phyloP scores from a whole-genome alignment of 225 moss, liverwort and hornwort genomes.

The Bryum argenteum region DNA sequence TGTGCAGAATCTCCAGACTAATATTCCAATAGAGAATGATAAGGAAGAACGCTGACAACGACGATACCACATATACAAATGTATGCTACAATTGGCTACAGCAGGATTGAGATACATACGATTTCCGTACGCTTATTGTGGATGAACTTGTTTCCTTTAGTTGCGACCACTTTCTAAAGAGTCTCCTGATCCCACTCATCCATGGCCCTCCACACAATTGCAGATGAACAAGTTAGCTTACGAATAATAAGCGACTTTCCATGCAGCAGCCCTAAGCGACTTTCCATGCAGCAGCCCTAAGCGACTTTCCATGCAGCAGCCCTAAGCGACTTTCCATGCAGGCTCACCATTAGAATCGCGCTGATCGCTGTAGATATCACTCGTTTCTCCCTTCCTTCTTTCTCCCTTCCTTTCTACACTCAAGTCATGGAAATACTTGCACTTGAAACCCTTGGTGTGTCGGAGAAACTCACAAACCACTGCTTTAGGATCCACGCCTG shows the following conservation, averaged over 20 bases:
- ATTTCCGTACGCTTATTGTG: slow-evolving; percentile 96
- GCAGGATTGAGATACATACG: slow-evolving; percentile 40
- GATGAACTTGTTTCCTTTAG: slow-evolving; percentile 73
- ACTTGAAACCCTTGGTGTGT: slow-evolving; percentile 95
- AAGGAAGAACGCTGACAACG: too few species aligned
- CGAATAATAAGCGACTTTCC: too few species aligned
- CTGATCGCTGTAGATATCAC: slow-evolving; percentile 98
- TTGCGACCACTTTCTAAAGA: slow-evolving; percentile 85
- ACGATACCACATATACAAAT: not conserved
- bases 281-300: not conserved
- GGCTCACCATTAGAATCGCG: slow-evolving; percentile 62
- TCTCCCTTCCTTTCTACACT: slow-evolving; percentile 98
- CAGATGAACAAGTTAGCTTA: slow-evolving; percentile 20
- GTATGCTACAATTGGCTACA: not conserved
- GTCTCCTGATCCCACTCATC: slow-evolving; percentile 99
- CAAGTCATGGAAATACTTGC: slow-evolving; percentile 96
- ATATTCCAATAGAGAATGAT: too few species aligned
- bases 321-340: too few species aligned
- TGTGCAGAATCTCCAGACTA: not conserved
- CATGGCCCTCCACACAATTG: slow-evolving; percentile 61
- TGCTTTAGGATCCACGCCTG: slow-evolving; percentile 98
- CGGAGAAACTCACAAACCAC: slow-evolving; percentile 96
- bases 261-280: not conserved
- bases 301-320: not conserved
- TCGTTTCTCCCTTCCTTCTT: too few species aligned